A percentile compares a stretch with the other conserved stretches of the same genome.
These are phyloP conservation scores for Boechera divaricarpa DNA, from an alignment of 345 rosid species.

Conservation along the genomic window DNA sequence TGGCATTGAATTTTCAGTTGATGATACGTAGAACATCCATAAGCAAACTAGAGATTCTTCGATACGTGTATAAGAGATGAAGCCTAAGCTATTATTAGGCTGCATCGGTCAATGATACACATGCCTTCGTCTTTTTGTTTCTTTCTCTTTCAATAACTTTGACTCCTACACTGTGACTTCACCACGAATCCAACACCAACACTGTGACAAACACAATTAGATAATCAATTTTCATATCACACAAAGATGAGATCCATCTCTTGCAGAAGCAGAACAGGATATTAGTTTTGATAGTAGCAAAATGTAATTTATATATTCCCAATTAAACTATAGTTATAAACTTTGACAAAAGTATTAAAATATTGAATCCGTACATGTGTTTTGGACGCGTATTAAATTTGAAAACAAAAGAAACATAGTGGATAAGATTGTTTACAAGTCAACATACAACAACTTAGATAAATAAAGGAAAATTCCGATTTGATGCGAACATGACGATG, in stretches of 20 bases:
- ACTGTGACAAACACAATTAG: conserved; percentile 9
- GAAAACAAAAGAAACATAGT: neutral
- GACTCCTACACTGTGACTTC: conserved; percentile 11
- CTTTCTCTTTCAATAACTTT: neutral
- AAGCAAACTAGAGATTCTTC: conserved; percentile 9
- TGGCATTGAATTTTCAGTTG: neutral
- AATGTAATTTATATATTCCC: neutral
- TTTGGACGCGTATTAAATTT: conserved; percentile 1
- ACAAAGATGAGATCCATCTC: neutral
- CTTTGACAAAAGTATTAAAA: neutral
- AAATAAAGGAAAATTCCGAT: conserved; percentile 12
- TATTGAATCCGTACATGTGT: conserved; percentile 13
- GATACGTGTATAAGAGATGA: conserved; percentile 25
- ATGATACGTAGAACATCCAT: conserved; percentile 10
- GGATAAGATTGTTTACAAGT: conserved; percentile 43
- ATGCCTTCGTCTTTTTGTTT: conserved; percentile 7
- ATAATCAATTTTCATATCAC: conserved; percentile 1
- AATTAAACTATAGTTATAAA: neutral
- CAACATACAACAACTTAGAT: conserved; percentile 34
- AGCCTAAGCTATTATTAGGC: conserved; percentile 27
- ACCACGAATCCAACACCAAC: conserved; percentile 8
- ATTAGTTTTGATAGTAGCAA: neutral
- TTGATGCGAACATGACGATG: conserved; percentile 41
- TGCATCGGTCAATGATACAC: conserved; percentile 25
- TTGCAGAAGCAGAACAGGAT: neutral